phyloP scores from a whole-genome alignment of 495 filamentous ascomycete species.

The Neurospora sp. region DNA sequence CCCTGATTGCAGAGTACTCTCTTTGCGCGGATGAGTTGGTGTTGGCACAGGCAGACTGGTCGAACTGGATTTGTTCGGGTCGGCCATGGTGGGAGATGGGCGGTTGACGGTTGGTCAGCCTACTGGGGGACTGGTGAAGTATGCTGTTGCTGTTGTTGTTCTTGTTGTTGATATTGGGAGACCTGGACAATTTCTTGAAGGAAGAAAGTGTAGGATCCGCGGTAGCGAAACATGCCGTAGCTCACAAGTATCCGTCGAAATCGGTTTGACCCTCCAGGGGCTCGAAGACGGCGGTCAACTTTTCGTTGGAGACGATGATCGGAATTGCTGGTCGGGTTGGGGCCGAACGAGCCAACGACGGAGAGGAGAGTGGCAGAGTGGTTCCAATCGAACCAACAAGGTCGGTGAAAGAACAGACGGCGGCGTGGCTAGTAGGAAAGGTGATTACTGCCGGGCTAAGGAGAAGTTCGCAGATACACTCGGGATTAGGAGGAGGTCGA shows the following conservation, averaged over 20 bases:
- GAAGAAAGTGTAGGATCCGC: slow-evolving; percentile 1
- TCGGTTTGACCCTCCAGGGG: background rate
- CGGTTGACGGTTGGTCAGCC: background rate
- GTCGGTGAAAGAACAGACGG: background rate
- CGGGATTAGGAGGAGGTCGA: background rate
- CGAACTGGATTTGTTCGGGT: slow-evolving; percentile 8
- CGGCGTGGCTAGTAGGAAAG: background rate
- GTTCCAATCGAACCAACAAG: background rate
- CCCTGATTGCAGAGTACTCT: slow-evolving; percentile 15
- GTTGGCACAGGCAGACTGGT: background rate
- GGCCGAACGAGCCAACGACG: background rate
- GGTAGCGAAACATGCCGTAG: slow-evolving; percentile 9
- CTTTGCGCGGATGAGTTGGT: slow-evolving; percentile 6
- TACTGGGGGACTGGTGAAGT: background rate
- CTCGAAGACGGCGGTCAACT: background rate
- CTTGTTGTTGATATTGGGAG: background rate
- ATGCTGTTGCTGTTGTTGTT: too few species aligned
- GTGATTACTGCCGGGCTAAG: background rate
- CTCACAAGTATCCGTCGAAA: background rate
- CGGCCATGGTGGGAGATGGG: slow-evolving; percentile 14
- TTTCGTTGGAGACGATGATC: background rate
- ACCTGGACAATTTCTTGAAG: background rate
- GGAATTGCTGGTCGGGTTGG: background rate
- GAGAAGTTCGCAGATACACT: background rate
- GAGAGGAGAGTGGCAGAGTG: background rate